These are phyloP conservation scores for Hypoxylon perforatum DNA, from an alignment of 495 filamentous ascomycete genomes.

Conservation along the genomic window DNA sequence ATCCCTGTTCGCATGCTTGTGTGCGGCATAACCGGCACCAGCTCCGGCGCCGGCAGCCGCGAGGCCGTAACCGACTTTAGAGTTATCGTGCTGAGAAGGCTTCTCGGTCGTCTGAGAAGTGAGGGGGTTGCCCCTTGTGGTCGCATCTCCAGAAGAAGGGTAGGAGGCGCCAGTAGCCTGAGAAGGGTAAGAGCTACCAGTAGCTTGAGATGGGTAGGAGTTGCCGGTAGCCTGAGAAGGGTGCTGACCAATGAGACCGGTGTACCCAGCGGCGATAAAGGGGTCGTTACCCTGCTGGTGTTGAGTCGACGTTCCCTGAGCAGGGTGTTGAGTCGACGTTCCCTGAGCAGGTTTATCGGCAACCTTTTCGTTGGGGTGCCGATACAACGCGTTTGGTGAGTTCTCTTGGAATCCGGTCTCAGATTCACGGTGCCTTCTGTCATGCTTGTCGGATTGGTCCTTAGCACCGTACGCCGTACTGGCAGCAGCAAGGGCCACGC, in stretches of 20 bases:
- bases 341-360: not conserved
- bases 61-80: slow-evolving; percentile 14
- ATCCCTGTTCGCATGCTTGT: slow-evolving; percentile 14
- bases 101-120: slow-evolving; percentile 16
- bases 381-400: slow-evolving; percentile 3
- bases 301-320: not conserved
- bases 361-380: slow-evolving; percentile 20
- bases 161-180: not conserved
- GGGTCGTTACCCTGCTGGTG: slow-evolving; percentile 5
- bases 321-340: not conserved
- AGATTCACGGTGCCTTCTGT: slow-evolving; percentile 21
- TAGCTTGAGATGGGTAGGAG: not conserved
- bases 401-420: not conserved
- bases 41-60: slow-evolving; percentile 29
- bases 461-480: slow-evolving; percentile 29
- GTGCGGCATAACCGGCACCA: slow-evolving; percentile 30
- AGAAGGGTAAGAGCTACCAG: not conserved
- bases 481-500: slow-evolving; percentile 42
- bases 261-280: slow-evolving; percentile 8
- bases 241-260: not conserved
- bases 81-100: slow-evolving; percentile 7
- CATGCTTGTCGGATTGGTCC: slow-evolving; percentile 30
- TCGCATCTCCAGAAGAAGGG: slow-evolving; percentile 1
- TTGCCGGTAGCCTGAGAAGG: not conserved
- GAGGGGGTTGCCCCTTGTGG: not conserved